Percentiles rank a stretch among this genome's conserved stretches.
Evolutionary conservation across 805 yeast species (phyloP).

Genomic region (Teunomyces atbi): DNA sequence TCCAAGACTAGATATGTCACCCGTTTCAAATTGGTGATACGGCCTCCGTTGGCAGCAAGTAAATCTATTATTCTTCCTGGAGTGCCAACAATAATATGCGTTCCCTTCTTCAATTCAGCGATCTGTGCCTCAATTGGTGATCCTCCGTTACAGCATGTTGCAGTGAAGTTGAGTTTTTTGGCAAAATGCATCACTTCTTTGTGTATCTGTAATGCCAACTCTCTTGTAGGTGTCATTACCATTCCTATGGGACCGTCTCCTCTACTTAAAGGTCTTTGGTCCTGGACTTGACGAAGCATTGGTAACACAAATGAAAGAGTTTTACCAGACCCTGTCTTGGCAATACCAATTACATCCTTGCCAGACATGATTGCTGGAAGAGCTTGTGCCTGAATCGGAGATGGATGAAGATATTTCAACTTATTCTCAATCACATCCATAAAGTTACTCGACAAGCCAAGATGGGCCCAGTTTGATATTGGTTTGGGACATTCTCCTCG

Average conservation of each 20-base stretch:
- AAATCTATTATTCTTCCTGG: constrained; percentile 94
- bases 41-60: constrained; percentile 77
- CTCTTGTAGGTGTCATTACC: constrained; percentile 88
- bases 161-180: constrained; percentile 46
- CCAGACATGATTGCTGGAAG: constrained; percentile 90
- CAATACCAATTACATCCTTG: constrained; percentile 86
- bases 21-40: constrained; percentile 63
- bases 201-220: constrained; percentile 79
- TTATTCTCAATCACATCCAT: constrained; percentile 50
- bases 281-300: constrained; percentile 75
- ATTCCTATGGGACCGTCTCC: constrained; percentile 74
- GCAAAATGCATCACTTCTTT: constrained; percentile 64
- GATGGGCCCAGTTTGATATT: constrained; percentile 71
- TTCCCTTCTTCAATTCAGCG: constrained; percentile 71
- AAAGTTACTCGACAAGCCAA: constrained; percentile 68
- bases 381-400: constrained; percentile 89
- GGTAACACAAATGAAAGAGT: constrained; percentile 88
- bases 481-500: constrained; percentile 68
- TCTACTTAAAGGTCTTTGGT: constrained; percentile 52
- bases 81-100: constrained; percentile 83
- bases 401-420: constrained; percentile 60
- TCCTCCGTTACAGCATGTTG: constrained; percentile 90
- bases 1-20: constrained; percentile 86
- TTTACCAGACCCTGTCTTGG: constrained; percentile 96
- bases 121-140: constrained; percentile 80